Conservation (phyloP, 2,329 filamentous ascomycete genomes). For the Dactylellina drechsleri region DNA sequence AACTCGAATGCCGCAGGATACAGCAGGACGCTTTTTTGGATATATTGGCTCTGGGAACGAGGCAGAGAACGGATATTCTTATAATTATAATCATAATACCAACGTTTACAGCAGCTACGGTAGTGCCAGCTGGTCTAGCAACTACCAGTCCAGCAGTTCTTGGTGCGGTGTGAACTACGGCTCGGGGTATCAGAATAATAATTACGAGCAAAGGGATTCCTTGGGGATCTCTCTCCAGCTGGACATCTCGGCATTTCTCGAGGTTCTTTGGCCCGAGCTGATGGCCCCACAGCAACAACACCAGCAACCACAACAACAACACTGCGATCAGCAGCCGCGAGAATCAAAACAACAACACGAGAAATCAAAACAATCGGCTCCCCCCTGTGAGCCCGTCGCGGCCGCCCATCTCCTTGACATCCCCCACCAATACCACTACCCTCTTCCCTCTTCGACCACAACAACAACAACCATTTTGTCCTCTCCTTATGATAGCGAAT, state of each 20-base stretch:
- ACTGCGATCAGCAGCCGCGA: constrained; percentile 11
- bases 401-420: constrained; percentile 18
- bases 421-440: constrained; percentile 38
- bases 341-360: constrained; percentile 38
- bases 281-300: constrained; percentile 30
- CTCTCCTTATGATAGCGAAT: constrained; percentile 36
- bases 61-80: constrained; percentile 10
- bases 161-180: too few relatives aligned
- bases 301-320: constrained; percentile 44
- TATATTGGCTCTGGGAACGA: constrained; percentile 21
- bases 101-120: not conserved
- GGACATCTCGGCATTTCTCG: constrained; percentile 2
- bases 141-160: not conserved
- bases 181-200: too few relatives aligned
- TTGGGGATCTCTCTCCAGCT: not conserved
- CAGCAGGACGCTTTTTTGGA: constrained; percentile 45
- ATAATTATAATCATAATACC: not conserved
- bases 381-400: not conserved
- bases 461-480: constrained; percentile 2
- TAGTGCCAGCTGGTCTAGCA: not conserved
- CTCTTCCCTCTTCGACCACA: constrained; percentile 13
- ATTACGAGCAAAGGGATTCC: constrained; percentile 1
- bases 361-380: not conserved
- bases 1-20: constrained; percentile 38
- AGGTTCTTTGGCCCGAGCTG: constrained; percentile 8